Base-by-base conservation (phyloP, 805 yeast genomes). In the Yarrowia keelungensis region DNA sequence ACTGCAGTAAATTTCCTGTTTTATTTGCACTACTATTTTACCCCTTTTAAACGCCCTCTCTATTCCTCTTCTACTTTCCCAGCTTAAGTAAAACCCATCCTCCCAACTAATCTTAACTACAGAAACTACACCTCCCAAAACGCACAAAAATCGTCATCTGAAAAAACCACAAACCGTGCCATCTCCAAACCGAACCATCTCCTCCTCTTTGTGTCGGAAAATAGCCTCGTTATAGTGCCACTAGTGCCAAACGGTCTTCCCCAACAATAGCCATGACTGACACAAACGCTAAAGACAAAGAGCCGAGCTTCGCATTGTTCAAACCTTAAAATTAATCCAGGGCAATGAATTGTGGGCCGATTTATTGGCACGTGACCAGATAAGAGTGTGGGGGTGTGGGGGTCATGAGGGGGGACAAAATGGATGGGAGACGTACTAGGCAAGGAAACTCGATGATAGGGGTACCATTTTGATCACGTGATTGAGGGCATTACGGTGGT, bases 341-440 rank as follows among this genome's bases (percentile, higher is more conserved):
- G 56, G 56, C 56, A 51, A 51, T 10, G 10, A 16, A 51, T 32
- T 9, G 42, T 51, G 56, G 56, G 56, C 56, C 56, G 42, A 51
- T 51, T 51, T 51, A 11, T 51, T 9, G 12, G 42, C 56, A 51
- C 56, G 56, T 51, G 56, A 51, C 42, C 50, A 46, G 35, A 19
- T 46, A 46, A 46, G n/a, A 19, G 50, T 19, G 53, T 26, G 53
- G 16, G 35, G 53, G 46, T 42, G 12, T 38, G 10, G 39, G 39
- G 19, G 19, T 19, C 19, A 19, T 19, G 19, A 19, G 19, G 39
- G 39, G 39, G 5, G 11, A 10, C 39, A 38, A 10, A 9, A 2
- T 38, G 39, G 39, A 38, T 26, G 32, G 32, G 32, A 26, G 32
- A 26, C 32, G 32, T 5, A 5, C 7, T 3, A 26, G 32, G 4